Base-by-base conservation (phyloP, 345 rosid genomes). In the Ceriops zippeliana region DNA sequence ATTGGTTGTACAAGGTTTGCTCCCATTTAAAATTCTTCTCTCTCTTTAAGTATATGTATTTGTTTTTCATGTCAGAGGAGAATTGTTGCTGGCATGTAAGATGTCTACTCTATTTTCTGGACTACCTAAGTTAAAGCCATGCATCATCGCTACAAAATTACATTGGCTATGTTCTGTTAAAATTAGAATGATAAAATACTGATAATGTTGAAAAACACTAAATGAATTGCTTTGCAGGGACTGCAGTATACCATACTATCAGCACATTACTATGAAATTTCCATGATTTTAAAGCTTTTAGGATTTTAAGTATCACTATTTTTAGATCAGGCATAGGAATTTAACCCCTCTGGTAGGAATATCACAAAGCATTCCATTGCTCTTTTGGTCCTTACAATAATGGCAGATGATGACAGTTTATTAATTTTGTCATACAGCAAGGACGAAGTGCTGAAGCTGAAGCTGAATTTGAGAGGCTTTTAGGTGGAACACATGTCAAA, bases 1-100 rank as follows among this genome's bases (percentile, higher is more conserved):
- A 86, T 62, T 95, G 99, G 99, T 70, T 95, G 61, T 88, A 79
- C 74, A 95, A 95, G 99, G 99, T 95, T 75, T 62, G 81, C 49
- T 78, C 62, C 42, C 30, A 59, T 49, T 47, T 22, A 17, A 37
- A 26, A 28, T 21, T 31, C 10, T 53, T 47, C 34, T 63, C 59
- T 53, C 60, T 37, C 38, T 54, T 54, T 16, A 19, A 38, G 34
- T 49, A 2, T 47, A 57, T 56, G 5, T 56, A 11, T 16, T 56
- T 24, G 28, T 56, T 56, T 54, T 15, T 16, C 28, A 15, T 27
- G 28, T 27, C 28, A 27, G 31, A n/a, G 58, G 58, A 56, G 31
- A 20, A 21, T 21, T 54, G 6, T 16, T 56, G 13, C 27, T 54
- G 58, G 58, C 26, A 56, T 31, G 31, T 56, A 4, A 26, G 28